Conservation (phyloP, 345 rosid species). For the Durio zibethinus region DNA sequence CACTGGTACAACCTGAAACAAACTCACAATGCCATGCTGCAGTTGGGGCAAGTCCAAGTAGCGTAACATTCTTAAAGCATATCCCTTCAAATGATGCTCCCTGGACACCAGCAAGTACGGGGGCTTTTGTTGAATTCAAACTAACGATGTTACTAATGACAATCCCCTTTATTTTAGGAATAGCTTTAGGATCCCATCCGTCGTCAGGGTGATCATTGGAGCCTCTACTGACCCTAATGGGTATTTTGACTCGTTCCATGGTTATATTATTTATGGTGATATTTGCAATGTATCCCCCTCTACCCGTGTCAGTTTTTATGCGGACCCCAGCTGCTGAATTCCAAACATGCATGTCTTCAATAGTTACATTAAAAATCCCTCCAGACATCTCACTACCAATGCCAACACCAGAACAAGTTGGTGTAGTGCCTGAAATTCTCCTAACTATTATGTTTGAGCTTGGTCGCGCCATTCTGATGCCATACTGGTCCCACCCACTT, state of each 20-base stretch:
- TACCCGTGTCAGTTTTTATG: constrained; percentile 81
- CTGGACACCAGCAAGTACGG: constrained; percentile 63
- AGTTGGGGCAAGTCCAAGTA: constrained; percentile 45
- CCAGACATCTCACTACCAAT: constrained; percentile 99
- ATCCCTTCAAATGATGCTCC: constrained; percentile 58
- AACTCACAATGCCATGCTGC: constrained; percentile 78
- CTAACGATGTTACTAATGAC: constrained; percentile 58
- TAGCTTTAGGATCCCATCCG: constrained; percentile 77
- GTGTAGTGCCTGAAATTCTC: constrained; percentile 88
- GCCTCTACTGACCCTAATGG: constrained; percentile 83
- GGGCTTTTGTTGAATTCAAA: constrained; percentile 75
- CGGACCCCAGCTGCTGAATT: constrained; percentile 88
- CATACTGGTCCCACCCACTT: constrained; percentile 98
- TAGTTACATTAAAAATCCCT: constrained; percentile 63
- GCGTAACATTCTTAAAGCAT: constrained; percentile 72
- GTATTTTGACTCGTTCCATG: constrained; percentile 85
- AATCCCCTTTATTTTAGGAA: constrained; percentile 71
- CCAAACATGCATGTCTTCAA: constrained; percentile 80
- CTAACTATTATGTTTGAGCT: constrained; percentile 72
- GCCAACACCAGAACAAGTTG: constrained; percentile 92
- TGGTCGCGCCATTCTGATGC: constrained; percentile 76
- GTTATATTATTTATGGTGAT: constrained; percentile 53
- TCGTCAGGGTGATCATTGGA: constrained; percentile 89
- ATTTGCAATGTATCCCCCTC: constrained; percentile 86
- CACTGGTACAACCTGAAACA: constrained; percentile 60